A percentile compares a stretch with the other conserved stretches of the same genome.
Evolutionary conservation across 2,329 filamentous ascomycete species (phyloP).

Genomic region (Fragosphaeria purpurea): DNA sequence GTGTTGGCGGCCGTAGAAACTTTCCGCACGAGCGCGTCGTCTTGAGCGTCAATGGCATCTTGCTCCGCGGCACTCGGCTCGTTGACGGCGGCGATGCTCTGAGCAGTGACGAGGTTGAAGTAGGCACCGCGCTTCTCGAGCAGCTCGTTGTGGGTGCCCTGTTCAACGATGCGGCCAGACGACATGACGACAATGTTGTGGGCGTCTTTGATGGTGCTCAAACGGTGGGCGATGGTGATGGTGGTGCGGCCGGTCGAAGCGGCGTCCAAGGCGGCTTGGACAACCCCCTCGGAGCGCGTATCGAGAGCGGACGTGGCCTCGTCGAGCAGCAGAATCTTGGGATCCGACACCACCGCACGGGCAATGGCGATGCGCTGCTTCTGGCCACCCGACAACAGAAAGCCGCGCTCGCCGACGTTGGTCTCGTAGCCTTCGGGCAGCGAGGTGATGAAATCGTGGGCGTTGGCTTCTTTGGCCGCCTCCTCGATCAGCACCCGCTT

Average conservation of each 20-base stretch:
- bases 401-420: slow-evolving; percentile 89
- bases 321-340: slow-evolving; percentile 84
- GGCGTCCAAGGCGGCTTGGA: slow-evolving; percentile 83
- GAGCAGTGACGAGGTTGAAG: slow-evolving; percentile 75
- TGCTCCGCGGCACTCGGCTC: slow-evolving; percentile 42
- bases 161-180: slow-evolving; percentile 76
- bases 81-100: slow-evolving; percentile 61
- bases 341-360: slow-evolving; percentile 79
- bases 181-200: slow-evolving; percentile 96
- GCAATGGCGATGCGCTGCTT: slow-evolving; percentile 96
- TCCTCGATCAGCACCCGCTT: slow-evolving; percentile 62
- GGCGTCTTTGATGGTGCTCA: slow-evolving; percentile 88
- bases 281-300: slow-evolving; percentile 87
- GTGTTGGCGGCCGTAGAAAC: slow-evolving; percentile 27
- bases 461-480: slow-evolving; percentile 84
- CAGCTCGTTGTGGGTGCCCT: slow-evolving; percentile 77
- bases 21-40: slow-evolving; percentile 42
- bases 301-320: slow-evolving; percentile 92
- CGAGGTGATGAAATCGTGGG: slow-evolving; percentile 76
- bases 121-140: slow-evolving; percentile 65
- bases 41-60: slow-evolving; percentile 39
- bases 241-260: slow-evolving; percentile 83
- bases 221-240: slow-evolving; percentile 88
- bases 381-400: slow-evolving; percentile 86
- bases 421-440: slow-evolving; percentile 88